Percentiles rank a stretch among this genome's conserved stretches.
Evolutionary conservation across 129 eudicot genomes (phyloP).

Genomic region (Lonicera japonica): DNA sequence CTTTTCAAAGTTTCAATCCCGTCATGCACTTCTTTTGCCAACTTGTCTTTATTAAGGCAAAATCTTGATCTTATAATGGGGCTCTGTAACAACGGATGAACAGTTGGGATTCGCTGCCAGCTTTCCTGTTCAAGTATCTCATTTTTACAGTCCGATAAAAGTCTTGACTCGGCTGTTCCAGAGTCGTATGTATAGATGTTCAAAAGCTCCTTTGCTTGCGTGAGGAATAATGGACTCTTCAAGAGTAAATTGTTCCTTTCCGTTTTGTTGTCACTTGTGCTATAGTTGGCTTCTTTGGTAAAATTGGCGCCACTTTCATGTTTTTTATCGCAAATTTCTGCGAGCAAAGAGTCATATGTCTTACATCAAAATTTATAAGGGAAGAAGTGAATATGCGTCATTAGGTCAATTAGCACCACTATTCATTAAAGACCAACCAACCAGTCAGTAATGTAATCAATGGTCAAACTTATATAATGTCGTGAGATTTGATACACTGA

Average conservation of each 20-base stretch:
- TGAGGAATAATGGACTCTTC: constrained; percentile 22
- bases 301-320: neutral
- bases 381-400: neutral
- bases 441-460: too few species aligned
- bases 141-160: constrained; percentile 42
- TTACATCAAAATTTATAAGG: neutral
- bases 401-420: too few species aligned
- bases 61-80: constrained; percentile 12
- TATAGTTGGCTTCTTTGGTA: constrained; percentile 7
- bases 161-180: constrained; percentile 14
- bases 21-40: constrained; percentile 31
- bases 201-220: constrained; percentile 23
- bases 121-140: constrained; percentile 46
- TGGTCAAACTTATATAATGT: too few species aligned
- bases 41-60: constrained; percentile 23
- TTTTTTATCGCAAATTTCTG: constrained; percentile 26
- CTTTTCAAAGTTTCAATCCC: constrained; percentile 39
- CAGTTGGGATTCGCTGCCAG: constrained; percentile 3
- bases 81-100: constrained; percentile 19
- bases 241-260: constrained; percentile 19
- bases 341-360: constrained; percentile 2
- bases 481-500: too few species aligned
- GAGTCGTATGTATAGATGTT: constrained; percentile 15
- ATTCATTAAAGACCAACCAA: too few species aligned
- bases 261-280: neutral